Evolutionary conservation across 768 basidiomycete species (phyloP).

Genomic region (Phylloporus sp.): DNA sequence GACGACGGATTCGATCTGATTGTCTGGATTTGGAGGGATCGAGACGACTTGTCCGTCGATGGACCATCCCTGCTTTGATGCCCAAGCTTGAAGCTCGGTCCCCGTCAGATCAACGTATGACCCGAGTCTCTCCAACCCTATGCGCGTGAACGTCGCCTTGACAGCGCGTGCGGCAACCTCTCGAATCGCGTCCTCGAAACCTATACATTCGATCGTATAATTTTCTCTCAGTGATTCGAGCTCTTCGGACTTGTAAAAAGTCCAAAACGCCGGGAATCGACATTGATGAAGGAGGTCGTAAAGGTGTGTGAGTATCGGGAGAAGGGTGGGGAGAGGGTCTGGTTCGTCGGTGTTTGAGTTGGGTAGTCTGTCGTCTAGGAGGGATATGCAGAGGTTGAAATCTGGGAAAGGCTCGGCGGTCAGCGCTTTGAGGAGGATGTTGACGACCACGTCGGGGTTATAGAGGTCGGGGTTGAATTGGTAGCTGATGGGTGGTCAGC

Average conservation of each 20-base stretch:
- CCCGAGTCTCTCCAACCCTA: slow-evolving; percentile 59
- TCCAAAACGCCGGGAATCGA: slow-evolving; percentile 86
- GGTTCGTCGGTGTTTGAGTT: slow-evolving; percentile 65
- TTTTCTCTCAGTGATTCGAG: slow-evolving; percentile 75
- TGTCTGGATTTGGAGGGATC: slow-evolving; percentile 80
- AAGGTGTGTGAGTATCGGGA: slow-evolving; percentile 63
- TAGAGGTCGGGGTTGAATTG: slow-evolving; percentile 94
- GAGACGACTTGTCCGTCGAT: slow-evolving; percentile 55
- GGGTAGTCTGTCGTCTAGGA: slow-evolving; percentile 71
- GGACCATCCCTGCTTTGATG: slow-evolving; percentile 64
- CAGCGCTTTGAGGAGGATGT: slow-evolving; percentile 90
- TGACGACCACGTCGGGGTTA: slow-evolving; percentile 89
- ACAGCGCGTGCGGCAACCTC: slow-evolving; percentile 75
- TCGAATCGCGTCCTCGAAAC: slow-evolving; percentile 80
- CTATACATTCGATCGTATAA: slow-evolving; percentile 77
- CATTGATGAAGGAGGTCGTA: slow-evolving; percentile 74
- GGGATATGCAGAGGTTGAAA: slow-evolving; percentile 89
- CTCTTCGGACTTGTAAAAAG: slow-evolving; percentile 61
- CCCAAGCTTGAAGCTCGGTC: slow-evolving; percentile 52
- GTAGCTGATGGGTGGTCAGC: slow-evolving; percentile 49
- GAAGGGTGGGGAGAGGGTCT: slow-evolving; percentile 68
- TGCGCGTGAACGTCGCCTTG: slow-evolving; percentile 71
- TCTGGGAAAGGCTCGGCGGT: slow-evolving; percentile 84
- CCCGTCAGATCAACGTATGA: slow-evolving; percentile 71
- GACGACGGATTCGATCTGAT: slow-evolving; percentile 80